Evolutionary conservation across 2,329 filamentous ascomycete genomes (phyloP).

Genomic region (Pyrenochaeta sp.): DNA sequence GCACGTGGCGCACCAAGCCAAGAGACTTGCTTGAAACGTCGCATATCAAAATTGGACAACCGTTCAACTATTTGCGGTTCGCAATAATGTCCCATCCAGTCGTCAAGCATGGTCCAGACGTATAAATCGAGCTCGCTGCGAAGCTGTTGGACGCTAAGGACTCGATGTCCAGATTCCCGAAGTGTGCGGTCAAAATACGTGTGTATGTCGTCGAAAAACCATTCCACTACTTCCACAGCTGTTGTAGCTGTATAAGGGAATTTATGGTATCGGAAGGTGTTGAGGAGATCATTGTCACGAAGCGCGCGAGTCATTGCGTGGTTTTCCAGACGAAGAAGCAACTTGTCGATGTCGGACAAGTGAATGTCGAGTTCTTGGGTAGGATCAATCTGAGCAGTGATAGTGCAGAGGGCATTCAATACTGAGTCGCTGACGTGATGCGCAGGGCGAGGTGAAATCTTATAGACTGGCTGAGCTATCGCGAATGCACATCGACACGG

Average conservation of each 20-base stretch:
- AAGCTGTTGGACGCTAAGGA: neutral
- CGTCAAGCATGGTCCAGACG: constrained; percentile 6
- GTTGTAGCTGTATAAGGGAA: neutral
- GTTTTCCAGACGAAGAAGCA: neutral
- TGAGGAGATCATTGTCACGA: neutral
- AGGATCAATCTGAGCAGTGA: neutral
- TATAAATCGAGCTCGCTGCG: constrained; percentile 5
- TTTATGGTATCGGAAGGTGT: neutral
- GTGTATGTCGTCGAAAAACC: constrained; percentile 3
- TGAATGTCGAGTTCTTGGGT: neutral
- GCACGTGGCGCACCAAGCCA: neutral
- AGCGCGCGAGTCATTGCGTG: neutral
- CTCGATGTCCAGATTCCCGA: neutral
- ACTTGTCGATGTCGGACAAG: neutral
- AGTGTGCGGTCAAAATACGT: constrained; percentile 14
- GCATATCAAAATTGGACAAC: neutral
- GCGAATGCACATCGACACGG: constrained; percentile 1
- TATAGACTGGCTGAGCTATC: neutral
- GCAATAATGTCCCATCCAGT: constrained; percentile 4
- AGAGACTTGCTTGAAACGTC: neutral
- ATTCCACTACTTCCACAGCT: neutral
- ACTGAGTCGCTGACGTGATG: neutral
- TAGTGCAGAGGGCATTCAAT: neutral
- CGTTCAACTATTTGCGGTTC: neutral
- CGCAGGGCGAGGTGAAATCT: neutral